Evolutionary conservation across 805 yeast genomes (phyloP), one percentile per base, ranked within the genome.

Genomic region (Pichia ethanolica): DNA sequence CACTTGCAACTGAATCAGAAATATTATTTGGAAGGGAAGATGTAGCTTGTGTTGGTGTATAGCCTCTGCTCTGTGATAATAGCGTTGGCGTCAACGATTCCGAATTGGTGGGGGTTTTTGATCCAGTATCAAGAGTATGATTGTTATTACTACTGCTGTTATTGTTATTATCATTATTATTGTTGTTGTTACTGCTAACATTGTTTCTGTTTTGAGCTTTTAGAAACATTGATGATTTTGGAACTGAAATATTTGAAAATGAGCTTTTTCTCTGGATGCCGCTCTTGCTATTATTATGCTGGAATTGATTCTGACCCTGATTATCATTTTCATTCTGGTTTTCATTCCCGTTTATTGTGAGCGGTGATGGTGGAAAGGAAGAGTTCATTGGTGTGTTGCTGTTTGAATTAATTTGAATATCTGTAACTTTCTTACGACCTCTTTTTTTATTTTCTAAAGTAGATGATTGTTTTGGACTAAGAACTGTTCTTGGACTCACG

Each of bases 401-500:
- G n/a, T 27, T 33, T 14, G 32, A 20, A 28, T n/a, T 27, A 10
- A 37, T 20, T 33, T 38, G 8, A 25, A 14, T 43, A 13, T 38
- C 13, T 12, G 5, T 11, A 20, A 9, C 12, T 25, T 7, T 8
- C 26, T 43, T 43, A n/a, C 20, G 32, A 1, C 39, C 38, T 13
- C 27, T 43, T n/a, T 8, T 12, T 35, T 14, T 42, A n/a, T 14
- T 10, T 8, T 14, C 39, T 14, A 9, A 28, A 35, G 28, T 43
- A 8, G 9, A 13, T 4, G 20, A 20, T 20, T 20, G 20, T 20
- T 5, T 25, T 11, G 45, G 42, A 39, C 47, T 44, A 3, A 12
- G 14, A 9, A 45, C 4, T 1, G 45, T 45, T 25, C 42, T 41
- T 8, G 52, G 52, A 20, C 48, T 44, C 20, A 49, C 40, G 10